Conservation (phyloP, 345 rosid species). For the Eutrema heterophyllum region DNA sequence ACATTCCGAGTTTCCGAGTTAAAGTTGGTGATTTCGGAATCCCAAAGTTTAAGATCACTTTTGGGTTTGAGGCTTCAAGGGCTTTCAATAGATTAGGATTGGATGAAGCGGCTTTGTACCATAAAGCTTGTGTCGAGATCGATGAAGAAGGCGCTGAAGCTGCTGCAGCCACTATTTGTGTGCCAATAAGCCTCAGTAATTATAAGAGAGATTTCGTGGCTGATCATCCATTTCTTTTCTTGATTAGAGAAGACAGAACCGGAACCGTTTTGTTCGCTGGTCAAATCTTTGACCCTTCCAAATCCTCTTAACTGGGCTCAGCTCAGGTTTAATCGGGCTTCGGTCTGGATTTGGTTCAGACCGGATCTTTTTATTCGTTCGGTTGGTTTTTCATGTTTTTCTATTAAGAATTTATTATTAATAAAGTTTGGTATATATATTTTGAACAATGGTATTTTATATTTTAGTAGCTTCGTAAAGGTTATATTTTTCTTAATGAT, state of each 20-base stretch:
- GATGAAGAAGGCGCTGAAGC: slow-evolving; percentile 20
- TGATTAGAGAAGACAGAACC: slow-evolving; percentile 8
- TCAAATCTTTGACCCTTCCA: background rate
- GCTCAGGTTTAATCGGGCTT: no score
- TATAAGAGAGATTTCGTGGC: background rate
- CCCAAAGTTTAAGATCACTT: slow-evolving; percentile 1
- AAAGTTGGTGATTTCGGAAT: background rate
- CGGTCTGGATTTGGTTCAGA: no score
- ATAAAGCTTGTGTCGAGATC: background rate
- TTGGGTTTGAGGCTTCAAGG: background rate
- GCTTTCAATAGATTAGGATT: background rate
- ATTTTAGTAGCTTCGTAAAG: no score
- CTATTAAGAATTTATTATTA: no score
- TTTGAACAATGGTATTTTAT: no score
- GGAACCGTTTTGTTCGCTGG: slow-evolving; percentile 12
- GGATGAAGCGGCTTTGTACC: background rate
- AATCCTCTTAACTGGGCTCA: background rate
- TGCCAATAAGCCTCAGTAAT: no score
- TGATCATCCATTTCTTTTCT: slow-evolving; percentile 17
- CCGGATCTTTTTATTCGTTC: no score
- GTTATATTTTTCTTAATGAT: no score
- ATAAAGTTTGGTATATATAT: no score
- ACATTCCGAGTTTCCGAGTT: background rate
- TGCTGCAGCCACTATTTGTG: background rate
- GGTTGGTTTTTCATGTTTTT: no score